Conservation (phyloP, 306 rosid genomes). For the Rosa chinensis region DNA sequence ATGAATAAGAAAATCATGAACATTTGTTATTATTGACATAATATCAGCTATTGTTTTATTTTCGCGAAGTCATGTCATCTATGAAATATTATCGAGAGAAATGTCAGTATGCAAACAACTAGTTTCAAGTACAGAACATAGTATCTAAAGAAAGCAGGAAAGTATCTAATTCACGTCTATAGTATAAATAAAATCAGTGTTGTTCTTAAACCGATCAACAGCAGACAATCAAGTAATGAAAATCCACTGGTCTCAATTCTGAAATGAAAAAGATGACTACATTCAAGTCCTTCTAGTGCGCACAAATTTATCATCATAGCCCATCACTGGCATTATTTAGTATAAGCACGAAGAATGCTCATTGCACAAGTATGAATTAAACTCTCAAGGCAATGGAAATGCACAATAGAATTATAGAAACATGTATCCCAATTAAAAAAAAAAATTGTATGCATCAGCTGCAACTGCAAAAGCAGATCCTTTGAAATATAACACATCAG, state of each 20-base stretch:
- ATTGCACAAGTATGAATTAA: not conserved
- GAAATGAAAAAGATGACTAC: not conserved
- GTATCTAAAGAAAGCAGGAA: too few relatives aligned
- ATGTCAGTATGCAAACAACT: too few relatives aligned
- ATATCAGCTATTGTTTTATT: too few relatives aligned
- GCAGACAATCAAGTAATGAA: not conserved
- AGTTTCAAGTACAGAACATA: too few relatives aligned
- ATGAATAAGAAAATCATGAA: too few relatives aligned
- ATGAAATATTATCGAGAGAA: too few relatives aligned
- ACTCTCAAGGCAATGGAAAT: not conserved
- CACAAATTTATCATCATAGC: not conserved
- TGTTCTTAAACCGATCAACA: not conserved
- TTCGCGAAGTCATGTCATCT: too few relatives aligned
- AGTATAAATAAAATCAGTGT: too few relatives aligned
- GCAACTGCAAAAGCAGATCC: not conserved
- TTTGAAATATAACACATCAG: not conserved
- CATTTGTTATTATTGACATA: too few relatives aligned
- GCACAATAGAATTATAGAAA: too few relatives aligned
- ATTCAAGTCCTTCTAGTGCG: not conserved
- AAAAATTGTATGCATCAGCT: not conserved
- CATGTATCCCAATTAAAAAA: not conserved
- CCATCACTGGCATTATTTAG: not conserved
- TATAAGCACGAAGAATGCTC: not conserved
- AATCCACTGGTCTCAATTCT: not conserved
- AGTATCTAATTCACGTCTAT: too few relatives aligned